Evolutionary conservation across 2,329 filamentous ascomycete genomes (phyloP).

Genomic region (Exutisphaerella laricina): DNA sequence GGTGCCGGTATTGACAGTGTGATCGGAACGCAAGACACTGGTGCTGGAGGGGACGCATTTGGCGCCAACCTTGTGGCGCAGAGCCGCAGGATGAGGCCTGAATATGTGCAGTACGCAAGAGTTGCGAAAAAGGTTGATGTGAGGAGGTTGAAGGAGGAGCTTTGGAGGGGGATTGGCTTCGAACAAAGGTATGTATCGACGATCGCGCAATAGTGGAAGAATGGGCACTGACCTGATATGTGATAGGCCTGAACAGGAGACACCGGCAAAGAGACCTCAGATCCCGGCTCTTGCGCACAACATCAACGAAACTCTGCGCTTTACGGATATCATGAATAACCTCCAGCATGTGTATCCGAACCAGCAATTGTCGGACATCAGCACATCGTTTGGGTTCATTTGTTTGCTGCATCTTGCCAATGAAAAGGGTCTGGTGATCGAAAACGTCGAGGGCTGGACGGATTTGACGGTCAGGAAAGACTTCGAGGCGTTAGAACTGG

Average conservation of each 20-base stretch:
- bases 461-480: conserved; percentile 48
- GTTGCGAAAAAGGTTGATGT: conserved; percentile 65
- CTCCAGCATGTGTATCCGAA: conserved; percentile 81
- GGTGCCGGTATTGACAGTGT: conserved; percentile 30
- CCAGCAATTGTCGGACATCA: conserved; percentile 85
- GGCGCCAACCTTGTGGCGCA: conserved; percentile 59
- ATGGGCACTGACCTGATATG: not conserved
- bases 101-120: conserved; percentile 61
- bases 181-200: conserved; percentile 29
- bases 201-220: not conserved
- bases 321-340: conserved; percentile 87
- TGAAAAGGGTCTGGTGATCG: conserved; percentile 79
- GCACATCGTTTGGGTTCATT: conserved; percentile 89
- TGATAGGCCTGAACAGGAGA: conserved; percentile 13
- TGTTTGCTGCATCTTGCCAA: conserved; percentile 86
- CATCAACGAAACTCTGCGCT: conserved; percentile 60
- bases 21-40: conserved; percentile 32
- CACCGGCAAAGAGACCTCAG: conserved; percentile 12
- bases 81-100: conserved; percentile 54
- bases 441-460: conserved; percentile 51
- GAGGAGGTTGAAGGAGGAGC: conserved; percentile 57
- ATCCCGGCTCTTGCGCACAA: conserved; percentile 23
- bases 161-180: conserved; percentile 58
- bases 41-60: conserved; percentile 48
- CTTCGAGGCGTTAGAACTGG: conserved; percentile 26